Evolutionary conservation across 176 grass and related monocot species (phyloP).

Genomic region (Rhynchospora tenuis): DNA sequence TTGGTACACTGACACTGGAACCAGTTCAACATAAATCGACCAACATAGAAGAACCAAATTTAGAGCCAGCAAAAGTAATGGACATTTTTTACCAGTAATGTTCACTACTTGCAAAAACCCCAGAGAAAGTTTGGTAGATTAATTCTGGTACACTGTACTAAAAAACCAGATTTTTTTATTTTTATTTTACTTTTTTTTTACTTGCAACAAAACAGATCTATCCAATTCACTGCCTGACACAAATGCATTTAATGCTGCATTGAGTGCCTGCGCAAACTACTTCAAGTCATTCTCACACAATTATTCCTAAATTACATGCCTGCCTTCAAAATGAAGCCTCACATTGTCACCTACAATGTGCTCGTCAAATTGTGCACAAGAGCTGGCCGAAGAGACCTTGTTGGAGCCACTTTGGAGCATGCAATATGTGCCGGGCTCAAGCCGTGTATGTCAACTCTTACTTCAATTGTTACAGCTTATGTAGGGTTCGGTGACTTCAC

Average conservation of each 20-base stretch:
- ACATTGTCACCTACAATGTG: constrained; percentile 76
- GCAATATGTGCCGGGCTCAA: constrained; percentile 30
- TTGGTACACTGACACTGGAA: too few relatives aligned
- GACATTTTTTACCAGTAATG: too few relatives aligned
- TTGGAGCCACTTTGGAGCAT: constrained; percentile 35
- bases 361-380: constrained; percentile 76
- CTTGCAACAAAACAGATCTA: too few relatives aligned
- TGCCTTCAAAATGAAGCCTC: constrained; percentile 26
- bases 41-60: too few relatives aligned
- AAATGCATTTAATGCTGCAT: constrained; percentile 70
- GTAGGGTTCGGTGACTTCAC: too few relatives aligned
- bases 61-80: too few relatives aligned
- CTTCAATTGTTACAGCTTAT: too few relatives aligned
- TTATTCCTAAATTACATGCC: constrained; percentile 63
- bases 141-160: neutral
- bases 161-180: neutral
- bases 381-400: constrained; percentile 54
- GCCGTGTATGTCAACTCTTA: constrained; percentile 62
- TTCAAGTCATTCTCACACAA: constrained; percentile 40
- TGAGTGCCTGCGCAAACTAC: constrained; percentile 72
- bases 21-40: too few relatives aligned
- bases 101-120: too few relatives aligned
- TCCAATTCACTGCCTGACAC: constrained; percentile 47
- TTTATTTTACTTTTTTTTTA: too few relatives aligned
- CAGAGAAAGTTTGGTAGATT: too few relatives aligned